Evolutionary conservation across 1,284 basidiomycete genomes (phyloP), one percentile per base, ranked within the genome.

Genomic region (Pseudozyma pruni): DNA sequence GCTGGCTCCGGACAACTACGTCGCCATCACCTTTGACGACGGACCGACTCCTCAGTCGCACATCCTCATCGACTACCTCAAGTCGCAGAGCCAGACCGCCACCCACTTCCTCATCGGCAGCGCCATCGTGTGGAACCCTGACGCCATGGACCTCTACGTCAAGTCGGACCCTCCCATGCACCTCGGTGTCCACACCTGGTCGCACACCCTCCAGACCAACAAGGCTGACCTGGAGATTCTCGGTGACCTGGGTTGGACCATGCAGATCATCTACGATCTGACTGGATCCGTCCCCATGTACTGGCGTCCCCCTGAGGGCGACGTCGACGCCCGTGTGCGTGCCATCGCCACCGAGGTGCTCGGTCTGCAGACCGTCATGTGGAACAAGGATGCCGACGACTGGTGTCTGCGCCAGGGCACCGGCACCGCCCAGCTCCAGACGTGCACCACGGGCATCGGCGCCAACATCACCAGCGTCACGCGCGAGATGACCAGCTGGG

Each of bases 21-120:
- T 72, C 42, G 60, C 68, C 38, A 46, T 76, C 58, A 72, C 69
- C 54, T 72, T 78, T 27, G 92, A 93, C 78, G 92, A 93, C 80
- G 92, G 92, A 6, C 92, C 92, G 0, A 85, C 74, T 22, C 52
- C 80, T 59, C 66, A 83, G 4, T 85, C 85, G 1, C 75, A 82
- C 19, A 59, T 56, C 35, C 84, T 89, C 17, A 87, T 87, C 78
- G 46, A 58, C 16, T 92, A 91, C 80, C 84, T 93, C 46, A 68
- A 85, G 63, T 51, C 83, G n/a, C 86, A 91, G 56, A 86, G 88
- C 50, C 40, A 53, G 34, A 49, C 56, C 13, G 87, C 88, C 2
- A 93, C 91, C 1, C 91, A 93, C 81, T 93, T 93, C 80, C 87
- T 91, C 84, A 93, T 94, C 72, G 92, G 92, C 25, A 74, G 85